Base-by-base conservation (phyloP, 305 asterid species). In the Nicotiana rustica region DNA sequence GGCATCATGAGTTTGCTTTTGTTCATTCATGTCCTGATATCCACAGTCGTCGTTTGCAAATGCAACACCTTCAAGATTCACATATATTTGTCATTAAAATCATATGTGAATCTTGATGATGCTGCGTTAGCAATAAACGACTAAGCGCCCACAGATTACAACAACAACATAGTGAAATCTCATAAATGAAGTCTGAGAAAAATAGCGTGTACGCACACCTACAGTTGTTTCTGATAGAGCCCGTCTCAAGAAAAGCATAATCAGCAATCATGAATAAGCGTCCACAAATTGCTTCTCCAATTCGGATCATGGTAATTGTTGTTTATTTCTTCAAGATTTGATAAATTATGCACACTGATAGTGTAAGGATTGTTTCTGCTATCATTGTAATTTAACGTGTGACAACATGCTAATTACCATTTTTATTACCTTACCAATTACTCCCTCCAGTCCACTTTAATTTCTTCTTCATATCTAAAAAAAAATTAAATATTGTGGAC, bases 1-100 rank as follows among this genome's bases (percentile, higher is more conserved):
- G 31, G n/a, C 33, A 69, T 4, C 77, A 10, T 36, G 31, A 17
- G 17, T n/a, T 69, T 69, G 33, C 77, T 69, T 38, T 36, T 38
- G 77, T 69, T n/a, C 77, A 31, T 31, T 41, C 61, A 60, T 38
- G 29, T 38, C 19, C 18, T 25, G 19, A 25, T 60, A 25, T 60
- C 14, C 36, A 38, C 25, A 65, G 83, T 64, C 62, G 64, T 80
- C n/a, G 2, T 59, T 80, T 65, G 83, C 77, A 38, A 64, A 80
- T 80, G 83, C 83, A 80, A 62, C 83, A 44, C 17, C 18, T 65
- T 80, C 44, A 80, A 64, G 83, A 80, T 80, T 80, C 77, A 10
- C 83, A 66, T 47, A 70, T 19, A 70, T 44, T 44, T 4, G 47
- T 1, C 21, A 52, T 18, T 33, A 47, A 21, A 21, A 47, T 14